Conservation (phyloP, 208 protist species). For the Crithidia bombi region DNA sequence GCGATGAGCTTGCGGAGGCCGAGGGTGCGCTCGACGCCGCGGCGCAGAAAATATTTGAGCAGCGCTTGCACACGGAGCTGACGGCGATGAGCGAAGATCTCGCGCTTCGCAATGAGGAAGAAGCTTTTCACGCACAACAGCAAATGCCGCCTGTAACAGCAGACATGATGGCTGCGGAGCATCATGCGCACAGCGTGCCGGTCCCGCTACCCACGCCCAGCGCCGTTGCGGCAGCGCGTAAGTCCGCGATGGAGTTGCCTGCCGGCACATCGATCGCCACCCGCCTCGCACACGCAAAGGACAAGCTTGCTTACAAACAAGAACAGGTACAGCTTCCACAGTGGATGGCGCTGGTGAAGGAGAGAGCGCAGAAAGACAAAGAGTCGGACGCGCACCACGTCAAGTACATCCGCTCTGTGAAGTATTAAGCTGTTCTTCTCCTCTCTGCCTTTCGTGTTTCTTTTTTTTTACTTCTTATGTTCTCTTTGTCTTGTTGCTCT, state of each 20-base stretch:
- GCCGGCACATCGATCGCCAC: slow-evolving; percentile 39
- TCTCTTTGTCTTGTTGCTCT: not conserved
- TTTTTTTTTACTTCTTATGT: slow-evolving; percentile 32
- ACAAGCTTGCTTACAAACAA: slow-evolving; percentile 46
- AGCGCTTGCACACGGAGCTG: slow-evolving; percentile 60
- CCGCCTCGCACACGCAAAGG: slow-evolving; percentile 47
- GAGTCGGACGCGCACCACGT: slow-evolving; percentile 36
- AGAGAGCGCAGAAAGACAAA: slow-evolving; percentile 29
- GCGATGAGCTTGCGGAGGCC: slow-evolving; percentile 83
- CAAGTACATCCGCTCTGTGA: slow-evolving; percentile 34
- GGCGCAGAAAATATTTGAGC: slow-evolving; percentile 67
- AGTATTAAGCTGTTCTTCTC: slow-evolving; percentile 10
- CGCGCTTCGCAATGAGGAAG: slow-evolving; percentile 83
- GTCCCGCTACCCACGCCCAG: slow-evolving; percentile 57
- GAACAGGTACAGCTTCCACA: slow-evolving; percentile 27
- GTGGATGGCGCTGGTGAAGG: slow-evolving; percentile 29
- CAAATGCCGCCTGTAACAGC: slow-evolving; percentile 71
- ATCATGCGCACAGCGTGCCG: slow-evolving; percentile 55
- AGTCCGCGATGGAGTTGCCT: slow-evolving; percentile 40
- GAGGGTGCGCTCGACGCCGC: slow-evolving; percentile 75
- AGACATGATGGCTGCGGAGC: slow-evolving; percentile 30
- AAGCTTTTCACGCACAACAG: slow-evolving; percentile 76
- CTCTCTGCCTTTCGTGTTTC: slow-evolving; percentile 27
- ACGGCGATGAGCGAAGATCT: slow-evolving; percentile 57
- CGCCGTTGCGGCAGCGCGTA: slow-evolving; percentile 47